Percentiles rank a stretch among this genome's conserved stretches.
These are phyloP conservation scores for Wickerhamiella dianesei DNA, from an alignment of 805 yeast species.

Conservation along the genomic window DNA sequence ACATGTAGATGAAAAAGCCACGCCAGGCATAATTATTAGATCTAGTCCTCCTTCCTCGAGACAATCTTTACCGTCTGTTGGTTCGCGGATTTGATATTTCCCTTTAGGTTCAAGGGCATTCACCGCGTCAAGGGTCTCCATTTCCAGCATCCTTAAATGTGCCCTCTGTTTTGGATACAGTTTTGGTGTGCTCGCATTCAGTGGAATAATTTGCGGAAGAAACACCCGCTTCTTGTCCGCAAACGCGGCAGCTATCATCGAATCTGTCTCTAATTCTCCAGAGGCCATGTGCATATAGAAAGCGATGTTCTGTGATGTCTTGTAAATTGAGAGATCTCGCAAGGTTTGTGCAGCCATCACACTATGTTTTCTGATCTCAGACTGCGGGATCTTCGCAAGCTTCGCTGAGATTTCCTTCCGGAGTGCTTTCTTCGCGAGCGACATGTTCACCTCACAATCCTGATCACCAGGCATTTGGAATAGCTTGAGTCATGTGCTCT, in stretches of 20 bases:
- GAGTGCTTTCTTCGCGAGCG: constrained; percentile 9
- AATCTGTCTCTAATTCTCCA: constrained; percentile 52
- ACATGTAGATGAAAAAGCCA: constrained; percentile 48
- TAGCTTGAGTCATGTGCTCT: background rate
- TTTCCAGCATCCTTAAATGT: constrained; percentile 44
- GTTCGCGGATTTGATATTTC: constrained; percentile 54
- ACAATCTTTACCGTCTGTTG: constrained; percentile 27
- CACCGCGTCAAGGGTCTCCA: constrained; percentile 34
- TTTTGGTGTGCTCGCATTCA: constrained; percentile 1
- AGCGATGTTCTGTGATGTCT: constrained; percentile 39
- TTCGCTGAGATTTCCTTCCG: constrained; percentile 9
- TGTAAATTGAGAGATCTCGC: constrained; percentile 28
- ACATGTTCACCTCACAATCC: background rate
- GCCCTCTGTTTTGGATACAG: constrained; percentile 23
- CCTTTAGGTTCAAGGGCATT: constrained; percentile 48
- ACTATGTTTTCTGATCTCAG: constrained; percentile 10
- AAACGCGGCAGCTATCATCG: constrained; percentile 41
- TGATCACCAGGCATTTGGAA: background rate
- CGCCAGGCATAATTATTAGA: constrained; percentile 69
- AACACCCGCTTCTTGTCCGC: constrained; percentile 31
- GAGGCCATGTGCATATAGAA: constrained; percentile 65
- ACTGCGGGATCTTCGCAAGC: constrained; percentile 4
- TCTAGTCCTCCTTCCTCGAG: constrained; percentile 39
- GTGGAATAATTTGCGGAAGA: constrained; percentile 29
- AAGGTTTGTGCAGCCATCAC: constrained; percentile 15